Conservation (phyloP, 1,284 basidiomycete genomes). For the Heterobasidion irregulare region DNA sequence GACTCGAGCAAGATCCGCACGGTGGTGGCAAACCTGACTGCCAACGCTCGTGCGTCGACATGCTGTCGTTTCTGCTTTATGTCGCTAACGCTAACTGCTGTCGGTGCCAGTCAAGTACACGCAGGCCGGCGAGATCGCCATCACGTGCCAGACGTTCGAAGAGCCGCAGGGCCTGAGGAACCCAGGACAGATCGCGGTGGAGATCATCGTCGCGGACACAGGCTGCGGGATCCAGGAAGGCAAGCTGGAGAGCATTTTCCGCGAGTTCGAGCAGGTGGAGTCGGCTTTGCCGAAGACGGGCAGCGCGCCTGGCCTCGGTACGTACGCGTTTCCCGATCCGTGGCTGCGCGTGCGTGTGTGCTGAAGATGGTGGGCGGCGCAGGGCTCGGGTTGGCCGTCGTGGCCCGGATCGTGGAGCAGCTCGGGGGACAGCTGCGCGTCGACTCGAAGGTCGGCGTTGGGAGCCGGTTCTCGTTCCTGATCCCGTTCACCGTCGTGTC, state of each 20-base stretch:
- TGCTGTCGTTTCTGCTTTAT: not conserved
- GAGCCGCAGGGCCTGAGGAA: conserved; percentile 45
- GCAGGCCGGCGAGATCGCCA: conserved; percentile 51
- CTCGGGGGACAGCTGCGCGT: conserved; percentile 76
- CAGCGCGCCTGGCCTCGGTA: conserved; percentile 42
- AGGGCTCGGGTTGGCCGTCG: conserved; percentile 76
- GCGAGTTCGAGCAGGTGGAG: conserved; percentile 83
- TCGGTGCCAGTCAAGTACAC: conserved; percentile 67
- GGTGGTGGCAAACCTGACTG: conserved; percentile 78
- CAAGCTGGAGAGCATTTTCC: conserved; percentile 78
- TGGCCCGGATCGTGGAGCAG: conserved; percentile 79
- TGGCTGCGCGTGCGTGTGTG: too few species aligned
- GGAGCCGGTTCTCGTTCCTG: conserved; percentile 70
- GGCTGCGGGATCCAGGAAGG: conserved; percentile 69
- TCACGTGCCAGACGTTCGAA: conserved; percentile 48
- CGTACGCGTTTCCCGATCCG: conserved; percentile 8
- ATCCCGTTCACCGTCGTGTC: conserved; percentile 45
- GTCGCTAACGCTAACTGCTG: conserved; percentile 1
- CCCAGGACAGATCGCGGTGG: conserved; percentile 47
- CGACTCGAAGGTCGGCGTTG: conserved; percentile 61
- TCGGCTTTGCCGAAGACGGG: conserved; percentile 30
- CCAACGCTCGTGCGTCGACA: conserved; percentile 58
- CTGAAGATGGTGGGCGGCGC: not conserved
- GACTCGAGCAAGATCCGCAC: conserved; percentile 74
- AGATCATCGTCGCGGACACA: conserved; percentile 72